phyloP scores from a whole-genome alignment of 106 monocot species.

The Apostasia ramifera region DNA sequence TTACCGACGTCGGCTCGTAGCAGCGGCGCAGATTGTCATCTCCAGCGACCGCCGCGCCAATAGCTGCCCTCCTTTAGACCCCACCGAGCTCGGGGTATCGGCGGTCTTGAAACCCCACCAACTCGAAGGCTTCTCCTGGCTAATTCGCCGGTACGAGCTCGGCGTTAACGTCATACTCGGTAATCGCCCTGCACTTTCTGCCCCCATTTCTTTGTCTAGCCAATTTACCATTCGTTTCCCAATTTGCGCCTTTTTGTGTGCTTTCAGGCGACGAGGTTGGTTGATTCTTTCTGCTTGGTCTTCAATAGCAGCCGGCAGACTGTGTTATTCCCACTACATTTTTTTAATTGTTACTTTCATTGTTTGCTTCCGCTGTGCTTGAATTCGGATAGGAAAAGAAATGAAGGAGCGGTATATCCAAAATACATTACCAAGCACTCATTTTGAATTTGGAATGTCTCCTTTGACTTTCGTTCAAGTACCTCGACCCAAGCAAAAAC shows the following conservation, averaged over 20 bases:
- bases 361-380: no score
- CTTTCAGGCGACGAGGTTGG: slow-evolving; percentile 85
- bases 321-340: not conserved
- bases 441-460: no score
- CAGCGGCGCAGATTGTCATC: slow-evolving; percentile 67
- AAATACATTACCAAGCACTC: no score
- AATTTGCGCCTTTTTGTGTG: not conserved
- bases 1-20: slow-evolving; percentile 54
- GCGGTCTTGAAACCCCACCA: slow-evolving; percentile 82
- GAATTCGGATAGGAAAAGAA: no score
- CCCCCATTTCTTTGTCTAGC: not conserved
- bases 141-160: slow-evolving; percentile 67
- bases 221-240: not conserved
- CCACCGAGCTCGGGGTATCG: slow-evolving; percentile 47
- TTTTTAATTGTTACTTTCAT: no score
- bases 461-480: no score
- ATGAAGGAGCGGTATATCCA: no score
- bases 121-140: slow-evolving; percentile 86
- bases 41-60: slow-evolving; percentile 27
- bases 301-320: not conserved
- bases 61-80: slow-evolving; percentile 9
- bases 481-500: no score
- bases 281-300: not conserved
- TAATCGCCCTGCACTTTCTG: not conserved
- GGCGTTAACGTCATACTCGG: slow-evolving; percentile 96